Base-by-base conservation (phyloP, 208 protist species). In the Perkinsela sp. region DNA sequence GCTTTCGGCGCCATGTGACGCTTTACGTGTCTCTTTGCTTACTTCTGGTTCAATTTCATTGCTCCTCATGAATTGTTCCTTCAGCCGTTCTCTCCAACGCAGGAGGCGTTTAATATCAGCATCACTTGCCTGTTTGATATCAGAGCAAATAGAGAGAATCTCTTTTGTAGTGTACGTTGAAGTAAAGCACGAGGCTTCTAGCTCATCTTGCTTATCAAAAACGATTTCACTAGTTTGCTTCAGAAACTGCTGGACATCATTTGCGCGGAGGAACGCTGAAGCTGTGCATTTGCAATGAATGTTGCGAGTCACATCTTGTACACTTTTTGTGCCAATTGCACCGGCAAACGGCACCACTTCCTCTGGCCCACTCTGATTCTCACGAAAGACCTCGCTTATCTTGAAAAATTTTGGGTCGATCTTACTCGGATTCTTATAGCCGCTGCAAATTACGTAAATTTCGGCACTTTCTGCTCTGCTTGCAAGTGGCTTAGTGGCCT, bases 381-480 rank as follows among this genome's bases (percentile, higher is more conserved):
- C 89, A 0, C 85, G 77, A 75, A 98, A 98, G 29, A 97, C 90
- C 71, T 85, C 85, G 69, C 93, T 87, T 1, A 93, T 73, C 75
- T 94, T 94, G 75, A 98, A 91, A 80, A 98, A 77, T 32, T 83
- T 78, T 30, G 94, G 91, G 75, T 98, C 96, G 69, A 98, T 72
- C 67, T 88, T 83, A 75, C 92, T 89, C 40, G 96, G 96, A 16
- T 91, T 90, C 67, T 91, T 85, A 75, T 88, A 98, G n/a, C 85
- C 89, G 40, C 85, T 78, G 80, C 96, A 98, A 28, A 97, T 92
- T 31, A 98, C 93, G 78, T 97, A 99, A 71, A 98, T 98, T 75
- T 99, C 96, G 6, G 96, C 94, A 29, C 96, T 98, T 67, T 91
- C 88, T 80, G 94, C 94, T 79, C 93, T 87, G 28, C 95, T 98